phyloP scores from a whole-genome alignment of 129 eudicot species.

The Escallonia rubra region DNA sequence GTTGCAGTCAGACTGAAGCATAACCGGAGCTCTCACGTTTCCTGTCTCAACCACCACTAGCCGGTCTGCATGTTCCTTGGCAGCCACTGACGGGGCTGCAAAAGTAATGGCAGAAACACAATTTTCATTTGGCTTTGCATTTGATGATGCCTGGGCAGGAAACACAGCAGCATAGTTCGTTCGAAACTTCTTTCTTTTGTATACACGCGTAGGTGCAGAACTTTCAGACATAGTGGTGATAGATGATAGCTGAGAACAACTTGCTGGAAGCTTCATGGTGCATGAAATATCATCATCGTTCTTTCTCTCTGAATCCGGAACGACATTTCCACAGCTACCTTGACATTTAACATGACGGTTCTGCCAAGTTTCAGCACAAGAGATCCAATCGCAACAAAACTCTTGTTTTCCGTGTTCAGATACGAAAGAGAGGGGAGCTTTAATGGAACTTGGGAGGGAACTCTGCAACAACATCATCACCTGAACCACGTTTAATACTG shows the following conservation, averaged over 20 bases:
- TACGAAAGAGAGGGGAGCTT: conserved; percentile 22
- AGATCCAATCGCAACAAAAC: conserved; percentile 24
- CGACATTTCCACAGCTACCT: conserved; percentile 1
- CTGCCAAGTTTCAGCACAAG: too few relatives aligned
- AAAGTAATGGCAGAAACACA: conserved; percentile 28
- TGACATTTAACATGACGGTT: too few relatives aligned
- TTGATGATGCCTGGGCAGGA: conserved; percentile 8
- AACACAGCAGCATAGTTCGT: conserved; percentile 20
- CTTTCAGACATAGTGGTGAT: conserved; percentile 29
- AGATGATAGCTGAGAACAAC: conserved; percentile 40
- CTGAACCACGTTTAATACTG: neutral
- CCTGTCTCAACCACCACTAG: conserved; percentile 1
- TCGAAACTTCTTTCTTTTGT: conserved; percentile 36
- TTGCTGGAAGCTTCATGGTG: conserved; percentile 24
- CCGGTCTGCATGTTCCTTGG: conserved; percentile 15
- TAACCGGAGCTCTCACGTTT: conserved; percentile 5
- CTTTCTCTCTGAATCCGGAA: conserved; percentile 2
- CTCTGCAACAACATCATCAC: conserved; percentile 42
- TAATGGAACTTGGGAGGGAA: conserved; percentile 30
- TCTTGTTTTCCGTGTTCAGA: conserved; percentile 26
- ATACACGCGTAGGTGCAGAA: conserved; percentile 38
- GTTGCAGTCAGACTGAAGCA: conserved; percentile 11
- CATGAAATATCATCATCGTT: conserved; percentile 13
- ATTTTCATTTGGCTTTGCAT: conserved; percentile 10
- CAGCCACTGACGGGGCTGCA: conserved; percentile 13